Evolutionary conservation across 257 asterid species (phyloP), one percentile per base, ranked within the genome.

Genomic region (Galeopsis tetrahit): DNA sequence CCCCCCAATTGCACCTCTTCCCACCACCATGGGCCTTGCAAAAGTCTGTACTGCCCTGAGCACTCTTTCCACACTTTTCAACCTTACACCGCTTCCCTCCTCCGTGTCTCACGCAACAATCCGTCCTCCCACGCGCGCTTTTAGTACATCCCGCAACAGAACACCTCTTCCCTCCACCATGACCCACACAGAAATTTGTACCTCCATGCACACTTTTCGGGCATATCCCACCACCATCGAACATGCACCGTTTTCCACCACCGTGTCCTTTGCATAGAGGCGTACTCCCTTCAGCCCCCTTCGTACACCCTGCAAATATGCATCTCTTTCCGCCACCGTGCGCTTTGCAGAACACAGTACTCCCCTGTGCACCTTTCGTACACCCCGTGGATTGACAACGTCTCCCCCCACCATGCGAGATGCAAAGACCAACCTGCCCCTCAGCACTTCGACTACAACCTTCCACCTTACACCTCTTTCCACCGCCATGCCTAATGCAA

Each of bases 11-110:
- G 73, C 98, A 93, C 80, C 96, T 82, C 86, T 90, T 93, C 5
- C 98, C 98, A 43, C 98, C 98, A 15, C 98, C 98, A 3, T 93
- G 98, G 2, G 98, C 97, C 76, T 93, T 93, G 85, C 98, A 93
- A 69, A 88, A 89, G 60, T 93, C 97, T 0, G 98, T 93, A 81
- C 97, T 89, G 2, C 98, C 98, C 76, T 93, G 98, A 34, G 98
- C 98, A 38, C 97, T 90, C 85, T 90, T 93, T 65, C 85, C 96
- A 32, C 98, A 93, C 75, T 85, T 85, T n/a, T 89, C 97, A 43
- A 86, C 44, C 75, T 69, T 90, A 48, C 98, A 93, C 13, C 98
- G 84, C 49, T 89, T 93, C 15, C 98, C 98, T 36, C 97, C 98
- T 7, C 98, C 98, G 8, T 93, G 98, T 62, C 81, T 82, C 10